Evolutionary conservation across 257 asterid genomes (phyloP), one percentile per base, ranked within the genome.

Genomic region (Scutellaria galericulata): DNA sequence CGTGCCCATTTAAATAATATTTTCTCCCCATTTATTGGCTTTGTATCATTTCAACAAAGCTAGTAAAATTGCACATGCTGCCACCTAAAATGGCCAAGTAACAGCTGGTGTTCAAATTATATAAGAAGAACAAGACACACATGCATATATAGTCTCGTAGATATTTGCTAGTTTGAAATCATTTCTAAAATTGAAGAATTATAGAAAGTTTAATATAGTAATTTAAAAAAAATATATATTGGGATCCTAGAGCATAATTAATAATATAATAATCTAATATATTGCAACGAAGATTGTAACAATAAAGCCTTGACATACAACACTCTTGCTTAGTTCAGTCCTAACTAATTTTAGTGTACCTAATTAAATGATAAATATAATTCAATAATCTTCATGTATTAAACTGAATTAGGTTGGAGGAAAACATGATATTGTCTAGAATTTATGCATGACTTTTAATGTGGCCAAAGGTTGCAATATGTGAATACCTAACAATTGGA

Each of bases 401-500:
- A 8, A 53, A 18, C 37, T 15, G 11, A 54, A 54, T 9, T 39
- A 60, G 10, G 66, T 35, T 35, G 11, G 15, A 35, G 4, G 5
- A 39, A 11, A 14, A 31, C 41, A 68, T 7, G 55, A 22, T 20
- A 1, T 0, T 3, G 7, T 14, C 12, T 27, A 24, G 63, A 73
- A 46, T n/a, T 57, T 14, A 45, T 13, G 64, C 66, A 51, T 5
- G 65, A 63, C 59, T 73, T 66, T 68, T 4, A 45, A 7, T 5
- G 14, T 41, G 66, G 27, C 27, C 37, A 83, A 72, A 69, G 63
- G 76, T 75, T 46, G 64, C 58, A 31, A 66, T 57, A 65, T 61
- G n/a, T 15, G 45, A 60, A 46, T 61, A 53, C 78, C 78, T 70
- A 75, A 76, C 58, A 82, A 70, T 41, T 75, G 81, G 86, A 77